Percentiles rank a stretch among this genome's conserved stretches.
phyloP scores from a whole-genome alignment of 1,284 basidiomycete species.

The Malassezia dermatis region DNA sequence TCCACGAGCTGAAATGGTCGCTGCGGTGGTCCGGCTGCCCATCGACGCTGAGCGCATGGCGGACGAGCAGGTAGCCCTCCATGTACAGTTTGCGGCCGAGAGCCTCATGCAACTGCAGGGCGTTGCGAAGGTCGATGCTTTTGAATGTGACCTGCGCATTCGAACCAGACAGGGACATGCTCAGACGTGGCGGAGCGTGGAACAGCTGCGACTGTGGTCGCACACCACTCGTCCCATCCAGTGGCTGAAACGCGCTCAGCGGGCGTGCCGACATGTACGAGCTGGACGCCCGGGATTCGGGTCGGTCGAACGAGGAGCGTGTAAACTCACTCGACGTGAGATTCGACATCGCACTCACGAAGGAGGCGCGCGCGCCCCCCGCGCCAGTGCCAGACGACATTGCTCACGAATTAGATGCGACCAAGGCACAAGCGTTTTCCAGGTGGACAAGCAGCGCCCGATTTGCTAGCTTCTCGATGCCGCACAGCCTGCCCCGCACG shows the following conservation, averaged over 20 bases:
- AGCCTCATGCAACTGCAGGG: constrained; percentile 40
- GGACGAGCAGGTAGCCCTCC: constrained; percentile 44
- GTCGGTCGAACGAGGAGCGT: constrained; percentile 11
- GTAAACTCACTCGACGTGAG: neutral
- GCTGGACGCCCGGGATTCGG: constrained; percentile 10
- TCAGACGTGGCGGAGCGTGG: constrained; percentile 15
- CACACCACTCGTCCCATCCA: constrained; percentile 23
- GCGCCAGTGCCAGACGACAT: neutral
- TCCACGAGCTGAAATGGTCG: constrained; percentile 35
- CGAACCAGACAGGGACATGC: constrained; percentile 14
- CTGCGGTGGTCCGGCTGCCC: constrained; percentile 35
- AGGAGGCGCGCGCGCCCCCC: neutral
- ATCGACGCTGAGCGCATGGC: constrained; percentile 38
- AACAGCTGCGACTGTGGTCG: constrained; percentile 9
- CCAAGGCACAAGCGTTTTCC: neutral
- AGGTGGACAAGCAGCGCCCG: neutral
- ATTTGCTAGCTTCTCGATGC: neutral
- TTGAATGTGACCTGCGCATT: constrained; percentile 41
- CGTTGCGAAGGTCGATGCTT: constrained; percentile 37
- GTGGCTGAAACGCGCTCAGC: constrained; percentile 40
- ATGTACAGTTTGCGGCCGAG: constrained; percentile 44
- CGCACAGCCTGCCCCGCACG: constrained; percentile 3
- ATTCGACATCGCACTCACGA: neutral
- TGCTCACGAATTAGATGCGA: neutral
- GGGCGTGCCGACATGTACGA: constrained; percentile 25